A percentile compares a stretch with the other conserved stretches of the same genome.
phyloP scores from a whole-genome alignment of 2,329 filamentous ascomycete genomes.

The Pleomassaria siparia region DNA sequence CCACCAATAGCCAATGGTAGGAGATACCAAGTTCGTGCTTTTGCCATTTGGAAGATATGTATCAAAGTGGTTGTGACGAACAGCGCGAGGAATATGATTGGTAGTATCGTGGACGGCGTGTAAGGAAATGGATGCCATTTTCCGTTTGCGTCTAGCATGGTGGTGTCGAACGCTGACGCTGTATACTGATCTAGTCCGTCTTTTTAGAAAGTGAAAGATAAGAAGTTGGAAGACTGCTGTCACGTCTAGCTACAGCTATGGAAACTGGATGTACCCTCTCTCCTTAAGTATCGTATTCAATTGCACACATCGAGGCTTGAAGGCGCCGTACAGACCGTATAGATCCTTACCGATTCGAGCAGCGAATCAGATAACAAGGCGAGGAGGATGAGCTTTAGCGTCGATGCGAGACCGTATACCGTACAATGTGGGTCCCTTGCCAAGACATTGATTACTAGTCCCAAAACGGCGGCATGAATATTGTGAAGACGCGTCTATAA shows the following conservation, averaged over 20 bases:
- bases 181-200: neutral
- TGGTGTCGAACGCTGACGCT: neutral
- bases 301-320: too few species aligned
- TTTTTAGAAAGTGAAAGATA: neutral
- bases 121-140: neutral
- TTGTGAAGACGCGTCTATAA: neutral
- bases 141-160: neutral
- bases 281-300: too few species aligned
- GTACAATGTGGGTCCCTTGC: neutral
- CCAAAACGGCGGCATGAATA: neutral
- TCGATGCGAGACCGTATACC: neutral
- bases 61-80: slow-evolving; percentile 46
- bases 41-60: slow-evolving; percentile 48
- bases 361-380: neutral
- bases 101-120: neutral
- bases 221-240: too few species aligned
- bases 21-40: slow-evolving; percentile 53
- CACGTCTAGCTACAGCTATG: too few species aligned
- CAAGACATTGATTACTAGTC: neutral
- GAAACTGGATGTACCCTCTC: too few species aligned
- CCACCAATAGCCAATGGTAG: slow-evolving; percentile 56
- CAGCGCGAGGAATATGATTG: slow-evolving; percentile 50
- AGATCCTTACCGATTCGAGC: neutral
- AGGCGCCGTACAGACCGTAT: too few species aligned
- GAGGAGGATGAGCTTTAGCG: neutral